Base-by-base conservation (phyloP, 495 filamentous ascomycete genomes). In the Chaetomidium leptoderma region DNA sequence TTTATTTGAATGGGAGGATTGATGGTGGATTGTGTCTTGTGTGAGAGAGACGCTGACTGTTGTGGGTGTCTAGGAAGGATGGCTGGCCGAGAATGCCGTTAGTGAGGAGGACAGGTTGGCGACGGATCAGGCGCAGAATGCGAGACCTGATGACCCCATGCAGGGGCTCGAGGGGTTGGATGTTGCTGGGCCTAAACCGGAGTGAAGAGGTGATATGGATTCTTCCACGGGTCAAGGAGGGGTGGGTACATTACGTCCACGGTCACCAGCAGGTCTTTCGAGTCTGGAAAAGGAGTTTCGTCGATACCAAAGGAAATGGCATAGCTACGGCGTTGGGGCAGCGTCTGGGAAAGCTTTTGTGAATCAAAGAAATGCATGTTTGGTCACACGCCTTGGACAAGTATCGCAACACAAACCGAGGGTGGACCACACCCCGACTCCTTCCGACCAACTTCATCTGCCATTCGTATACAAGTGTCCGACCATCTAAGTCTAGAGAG, bases 131-230 rank as follows among this genome's bases (percentile, higher is more conserved):
- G 78, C 70, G 61, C 74, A 63, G 68, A 74, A 62, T 73, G 74
- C 64, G 71, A 81, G 76, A 27, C 78, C 84, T 0, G 83, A 87
- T 60, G 92, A 97, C 74, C 91, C 93, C 8, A 97, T 97, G 93
- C 89, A 95, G 72, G 91, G 92, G 21, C 79, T 97, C 9, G 91
- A 97, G 70, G 89, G 91, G 39, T 77, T 96, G 49, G 93, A 96
- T 72, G 88, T 96, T 64, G 93, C 93, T 46, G 93, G 93, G 30
- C 93, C 93, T 17, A 90, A 90, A 68, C 87, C 84, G 32, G 86
- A 85, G 67, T 91, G 74, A 85, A 52, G 6, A 4, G 4, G 10
- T 32, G 23, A 11, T 32, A 40, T 45, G 16, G 1, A 4, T 19
- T 40, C 2, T 32, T 40, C 4, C 19, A 37, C 1, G 9, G 21